Conservation (phyloP, 2,329 filamentous ascomycete genomes). For the Phialophora verrucosa region DNA sequence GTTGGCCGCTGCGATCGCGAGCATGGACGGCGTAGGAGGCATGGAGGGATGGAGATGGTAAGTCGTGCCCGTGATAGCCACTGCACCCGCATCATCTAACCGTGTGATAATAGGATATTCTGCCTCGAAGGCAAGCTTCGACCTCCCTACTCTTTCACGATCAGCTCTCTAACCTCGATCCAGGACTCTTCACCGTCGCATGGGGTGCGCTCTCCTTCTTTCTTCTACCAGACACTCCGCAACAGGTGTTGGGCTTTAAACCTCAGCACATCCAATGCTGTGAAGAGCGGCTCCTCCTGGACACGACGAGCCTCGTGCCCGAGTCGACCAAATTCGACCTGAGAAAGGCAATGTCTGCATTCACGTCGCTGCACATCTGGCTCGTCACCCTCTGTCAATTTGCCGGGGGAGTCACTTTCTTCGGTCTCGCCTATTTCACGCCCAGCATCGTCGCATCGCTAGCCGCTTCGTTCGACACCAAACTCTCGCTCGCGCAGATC, state of each 20-base stretch:
- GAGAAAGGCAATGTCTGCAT: not conserved
- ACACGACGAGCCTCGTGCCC: not conserved
- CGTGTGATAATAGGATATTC: constrained; percentile 35
- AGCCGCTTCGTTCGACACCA: not conserved
- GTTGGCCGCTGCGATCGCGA: constrained; percentile 50
- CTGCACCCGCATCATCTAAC: no score
- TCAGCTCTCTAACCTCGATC: no score
- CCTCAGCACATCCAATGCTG: not conserved
- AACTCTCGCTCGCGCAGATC: not conserved
- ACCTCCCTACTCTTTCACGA: no score
- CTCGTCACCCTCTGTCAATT: not conserved
- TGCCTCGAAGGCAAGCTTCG: not conserved
- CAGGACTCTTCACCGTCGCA: constrained; percentile 4
- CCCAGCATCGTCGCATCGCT: not conserved
- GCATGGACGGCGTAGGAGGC: constrained; percentile 57
- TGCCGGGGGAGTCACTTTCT: not conserved
- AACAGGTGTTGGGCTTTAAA: not conserved
- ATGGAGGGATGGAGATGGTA: constrained; percentile 61
- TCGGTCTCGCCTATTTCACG: not conserved
- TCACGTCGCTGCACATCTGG: not conserved
- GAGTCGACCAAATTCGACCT: not conserved
- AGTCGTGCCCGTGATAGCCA: no score
- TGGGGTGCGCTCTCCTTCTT: not conserved
- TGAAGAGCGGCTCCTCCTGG: not conserved
- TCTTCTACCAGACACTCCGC: not conserved